Percentiles rank a stretch among this genome's conserved stretches.
Conservation (phyloP, 2,329 filamentous ascomycete species). For the Zasmidium citrigriseum region DNA sequence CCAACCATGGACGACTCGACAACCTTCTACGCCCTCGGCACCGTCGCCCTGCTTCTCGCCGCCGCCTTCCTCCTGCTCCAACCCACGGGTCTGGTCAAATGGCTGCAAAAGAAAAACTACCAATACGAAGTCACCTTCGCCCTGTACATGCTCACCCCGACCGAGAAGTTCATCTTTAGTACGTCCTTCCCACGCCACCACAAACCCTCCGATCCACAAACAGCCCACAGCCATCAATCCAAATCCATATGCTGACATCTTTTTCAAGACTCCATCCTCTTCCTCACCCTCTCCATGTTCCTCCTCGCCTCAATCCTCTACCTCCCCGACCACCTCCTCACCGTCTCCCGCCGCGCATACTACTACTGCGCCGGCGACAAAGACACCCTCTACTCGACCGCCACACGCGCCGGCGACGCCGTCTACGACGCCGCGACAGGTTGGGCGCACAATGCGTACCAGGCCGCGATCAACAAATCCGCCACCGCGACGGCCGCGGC, state of each 20-base stretch:
- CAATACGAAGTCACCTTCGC: constrained; percentile 97
- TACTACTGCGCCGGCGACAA: constrained; percentile 89
- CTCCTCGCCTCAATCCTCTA: constrained; percentile 87
- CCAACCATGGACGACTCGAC: constrained; percentile 22
- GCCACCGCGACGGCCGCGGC: constrained; percentile 11
- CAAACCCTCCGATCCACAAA: not conserved
- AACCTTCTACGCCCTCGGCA: constrained; percentile 55
- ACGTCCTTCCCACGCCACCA: constrained; percentile 42
- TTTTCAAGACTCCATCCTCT: constrained; percentile 76
- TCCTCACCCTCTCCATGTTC: constrained; percentile 84
- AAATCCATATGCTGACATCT: constrained; percentile 3
- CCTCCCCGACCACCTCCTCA: constrained; percentile 85
- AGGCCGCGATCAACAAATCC: constrained; percentile 24
- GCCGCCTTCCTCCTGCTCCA: constrained; percentile 47
- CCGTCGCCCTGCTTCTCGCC: constrained; percentile 57
- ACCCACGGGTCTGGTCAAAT: constrained; percentile 66
- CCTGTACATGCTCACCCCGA: constrained; percentile 95
- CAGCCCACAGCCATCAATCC: too few relatives aligned
- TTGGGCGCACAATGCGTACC: constrained; percentile 25
- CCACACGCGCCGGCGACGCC: constrained; percentile 19
- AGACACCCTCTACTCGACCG: constrained; percentile 6
- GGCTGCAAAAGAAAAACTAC: constrained; percentile 93
- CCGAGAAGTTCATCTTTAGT: constrained; percentile 98
- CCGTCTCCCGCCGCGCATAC: constrained; percentile 81
- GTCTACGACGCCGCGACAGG: constrained; percentile 22